Percentiles rank a stretch among this genome's conserved stretches.
Evolutionary conservation across 768 basidiomycete genomes (phyloP).

Genomic region (Tulasnella sp.): DNA sequence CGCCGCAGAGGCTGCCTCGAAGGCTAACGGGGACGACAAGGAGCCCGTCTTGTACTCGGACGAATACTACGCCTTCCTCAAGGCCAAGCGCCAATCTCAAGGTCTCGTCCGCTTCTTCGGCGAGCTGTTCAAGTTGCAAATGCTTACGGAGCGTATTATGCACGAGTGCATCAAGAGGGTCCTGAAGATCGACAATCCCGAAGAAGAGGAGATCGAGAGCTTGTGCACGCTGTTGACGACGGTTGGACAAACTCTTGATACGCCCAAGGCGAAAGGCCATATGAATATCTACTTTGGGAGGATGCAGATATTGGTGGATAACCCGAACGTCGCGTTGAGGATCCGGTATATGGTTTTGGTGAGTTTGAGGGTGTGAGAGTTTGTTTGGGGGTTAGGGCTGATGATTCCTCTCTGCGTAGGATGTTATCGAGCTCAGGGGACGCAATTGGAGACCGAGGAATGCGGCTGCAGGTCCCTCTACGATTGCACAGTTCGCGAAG

Average conservation of each 20-base stretch:
- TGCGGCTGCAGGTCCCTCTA: slow-evolving; percentile 67
- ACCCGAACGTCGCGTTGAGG: slow-evolving; percentile 65
- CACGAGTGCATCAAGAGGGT: slow-evolving; percentile 96
- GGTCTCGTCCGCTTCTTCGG: slow-evolving; percentile 98
- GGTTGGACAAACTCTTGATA: slow-evolving; percentile 77
- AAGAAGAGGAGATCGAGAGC: slow-evolving; percentile 96
- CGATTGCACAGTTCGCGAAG: slow-evolving; percentile 76
- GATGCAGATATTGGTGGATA: slow-evolving; percentile 76
- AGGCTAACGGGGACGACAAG: slow-evolving; percentile 36
- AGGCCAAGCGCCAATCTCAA: slow-evolving; percentile 93
- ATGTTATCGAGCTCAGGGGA: slow-evolving; percentile 80
- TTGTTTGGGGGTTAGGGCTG: background rate
- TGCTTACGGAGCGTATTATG: slow-evolving; percentile 97
- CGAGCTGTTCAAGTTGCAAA: slow-evolving; percentile 97
- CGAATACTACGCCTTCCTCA: slow-evolving; percentile 92
- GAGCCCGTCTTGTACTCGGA: slow-evolving; percentile 82
- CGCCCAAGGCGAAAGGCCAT: slow-evolving; percentile 67
- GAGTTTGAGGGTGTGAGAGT: slow-evolving; percentile 26
- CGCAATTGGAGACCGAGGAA: slow-evolving; percentile 74
- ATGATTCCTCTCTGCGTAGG: slow-evolving; percentile 42
- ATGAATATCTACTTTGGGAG: slow-evolving; percentile 91
- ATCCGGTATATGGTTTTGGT: slow-evolving; percentile 97
- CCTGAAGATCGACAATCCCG: slow-evolving; percentile 88
- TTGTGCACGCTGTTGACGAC: slow-evolving; percentile 88
- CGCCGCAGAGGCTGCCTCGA: slow-evolving; percentile 47